These are phyloP conservation scores for Tephrocybe sp. DNA, from an alignment of 768 basidiomycete genomes.

Conservation along the genomic window DNA sequence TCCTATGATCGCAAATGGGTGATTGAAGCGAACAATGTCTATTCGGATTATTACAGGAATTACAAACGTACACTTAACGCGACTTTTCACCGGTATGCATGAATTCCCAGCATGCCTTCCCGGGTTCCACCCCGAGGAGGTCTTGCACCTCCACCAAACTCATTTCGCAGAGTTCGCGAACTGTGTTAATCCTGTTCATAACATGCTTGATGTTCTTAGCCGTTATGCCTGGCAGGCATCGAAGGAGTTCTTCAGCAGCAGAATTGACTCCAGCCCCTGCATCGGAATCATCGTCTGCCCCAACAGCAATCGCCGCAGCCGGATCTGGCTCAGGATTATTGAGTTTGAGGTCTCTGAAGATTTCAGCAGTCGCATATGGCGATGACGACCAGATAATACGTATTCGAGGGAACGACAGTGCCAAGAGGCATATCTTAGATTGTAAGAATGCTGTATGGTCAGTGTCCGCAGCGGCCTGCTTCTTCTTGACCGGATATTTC, in stretches of 20 bases:
- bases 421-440: conserved; percentile 89
- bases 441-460: conserved; percentile 58
- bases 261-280: conserved; percentile 67
- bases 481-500: conserved; percentile 58
- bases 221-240: conserved; percentile 80
- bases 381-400: conserved; percentile 98
- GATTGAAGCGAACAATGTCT: no score
- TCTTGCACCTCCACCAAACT: conserved; percentile 58
- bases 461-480: conserved; percentile 27
- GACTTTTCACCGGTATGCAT: conserved; percentile 63
- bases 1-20: no score
- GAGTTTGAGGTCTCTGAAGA: conserved; percentile 88
- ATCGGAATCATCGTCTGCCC: conserved; percentile 73
- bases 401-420: conserved; percentile 86
- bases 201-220: conserved; percentile 84
- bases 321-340: conserved; percentile 82
- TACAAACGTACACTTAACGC: no score
- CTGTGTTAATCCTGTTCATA: conserved; percentile 74
- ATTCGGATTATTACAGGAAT: no score
- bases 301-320: conserved; percentile 69
- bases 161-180: conserved; percentile 74
- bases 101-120: conserved; percentile 78
- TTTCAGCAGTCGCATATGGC: conserved; percentile 86
- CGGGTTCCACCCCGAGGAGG: conserved; percentile 78
- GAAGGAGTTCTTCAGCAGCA: conserved; percentile 79